Percentiles rank a stretch among this genome's conserved stretches.
phyloP scores from a whole-genome alignment of 2,329 filamentous ascomycete genomes.

The Seiridium unicorne region DNA sequence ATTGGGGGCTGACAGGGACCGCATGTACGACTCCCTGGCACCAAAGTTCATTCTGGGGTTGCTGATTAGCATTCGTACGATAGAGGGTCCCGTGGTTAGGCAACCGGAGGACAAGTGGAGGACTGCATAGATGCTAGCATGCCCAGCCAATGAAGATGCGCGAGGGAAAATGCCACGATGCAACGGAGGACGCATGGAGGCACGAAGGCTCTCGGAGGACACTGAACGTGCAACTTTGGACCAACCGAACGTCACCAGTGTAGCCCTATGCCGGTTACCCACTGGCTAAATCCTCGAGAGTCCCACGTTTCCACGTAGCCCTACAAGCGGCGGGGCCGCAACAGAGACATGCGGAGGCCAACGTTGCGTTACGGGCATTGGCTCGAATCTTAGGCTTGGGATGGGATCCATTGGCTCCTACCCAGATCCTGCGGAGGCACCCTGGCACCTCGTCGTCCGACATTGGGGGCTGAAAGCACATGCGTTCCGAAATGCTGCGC shows the following conservation, averaged over 20 bases:
- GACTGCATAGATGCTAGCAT: slow-evolving; percentile 11
- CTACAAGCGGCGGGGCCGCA: neutral
- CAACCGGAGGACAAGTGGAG: slow-evolving; percentile 13
- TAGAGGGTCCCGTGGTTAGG: slow-evolving; percentile 10
- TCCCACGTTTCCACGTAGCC: neutral
- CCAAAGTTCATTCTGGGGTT: neutral
- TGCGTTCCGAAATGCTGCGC: neutral
- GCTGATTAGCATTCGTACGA: slow-evolving; percentile 17
- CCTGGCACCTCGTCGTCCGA: too few species aligned
- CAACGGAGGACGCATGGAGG: slow-evolving; percentile 7
- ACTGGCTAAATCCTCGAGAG: neutral
- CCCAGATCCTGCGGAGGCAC: too few species aligned
- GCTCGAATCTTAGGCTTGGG: neutral
- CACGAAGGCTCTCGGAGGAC: neutral
- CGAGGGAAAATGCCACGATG: slow-evolving; percentile 8
- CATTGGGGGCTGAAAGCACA: neutral
- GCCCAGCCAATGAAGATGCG: slow-evolving; percentile 13
- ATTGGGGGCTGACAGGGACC: neutral
- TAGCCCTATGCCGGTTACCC: neutral
- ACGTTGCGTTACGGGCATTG: neutral
- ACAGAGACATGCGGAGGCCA: neutral
- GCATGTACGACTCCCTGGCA: neutral
- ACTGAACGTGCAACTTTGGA: neutral
- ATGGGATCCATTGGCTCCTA: too few species aligned
- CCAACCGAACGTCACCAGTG: neutral